Conservation (phyloP, 805 yeast species). For the Metschnikowia lochheadii region DNA sequence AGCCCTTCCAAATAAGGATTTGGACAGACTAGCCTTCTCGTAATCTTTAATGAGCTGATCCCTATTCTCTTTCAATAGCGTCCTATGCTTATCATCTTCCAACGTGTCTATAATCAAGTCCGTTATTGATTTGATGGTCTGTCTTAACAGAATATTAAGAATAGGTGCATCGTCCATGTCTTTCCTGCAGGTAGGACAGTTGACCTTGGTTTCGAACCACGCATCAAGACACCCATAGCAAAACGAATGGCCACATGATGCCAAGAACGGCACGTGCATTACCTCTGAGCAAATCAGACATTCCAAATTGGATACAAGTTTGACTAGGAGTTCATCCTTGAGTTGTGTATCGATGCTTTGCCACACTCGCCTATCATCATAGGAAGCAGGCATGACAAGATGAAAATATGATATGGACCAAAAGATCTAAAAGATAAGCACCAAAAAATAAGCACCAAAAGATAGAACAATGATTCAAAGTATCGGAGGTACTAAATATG, state of each 20-base stretch:
- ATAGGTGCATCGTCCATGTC: constrained; percentile 48
- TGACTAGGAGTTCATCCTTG: constrained; percentile 19
- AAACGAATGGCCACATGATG: constrained; percentile 69
- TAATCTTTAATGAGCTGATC: constrained; percentile 31
- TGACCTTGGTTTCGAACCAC: constrained; percentile 55
- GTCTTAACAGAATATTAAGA: constrained; percentile 50
- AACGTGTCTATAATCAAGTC: constrained; percentile 37
- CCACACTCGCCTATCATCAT: constrained; percentile 16
- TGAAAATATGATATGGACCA: not conserved
- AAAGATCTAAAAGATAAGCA: not conserved
- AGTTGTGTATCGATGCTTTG: constrained; percentile 15
- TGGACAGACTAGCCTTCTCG: constrained; percentile 35
- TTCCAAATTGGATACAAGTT: constrained; percentile 30
- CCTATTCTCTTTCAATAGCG: constrained; percentile 22
- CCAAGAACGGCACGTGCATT: constrained; percentile 61
- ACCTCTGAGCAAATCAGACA: constrained; percentile 70
- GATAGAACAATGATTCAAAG: too few species aligned
- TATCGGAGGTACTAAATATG: too few species aligned
- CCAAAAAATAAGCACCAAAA: too few species aligned
- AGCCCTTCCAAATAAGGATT: constrained; percentile 43
- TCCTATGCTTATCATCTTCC: constrained; percentile 23
- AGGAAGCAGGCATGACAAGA: constrained; percentile 11
- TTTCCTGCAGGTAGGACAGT: constrained; percentile 68
- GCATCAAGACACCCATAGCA: constrained; percentile 61
- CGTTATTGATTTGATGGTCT: constrained; percentile 33